phyloP scores from a whole-genome alignment of 169 alveolate genomes.

The Miamiensis avidus region DNA sequence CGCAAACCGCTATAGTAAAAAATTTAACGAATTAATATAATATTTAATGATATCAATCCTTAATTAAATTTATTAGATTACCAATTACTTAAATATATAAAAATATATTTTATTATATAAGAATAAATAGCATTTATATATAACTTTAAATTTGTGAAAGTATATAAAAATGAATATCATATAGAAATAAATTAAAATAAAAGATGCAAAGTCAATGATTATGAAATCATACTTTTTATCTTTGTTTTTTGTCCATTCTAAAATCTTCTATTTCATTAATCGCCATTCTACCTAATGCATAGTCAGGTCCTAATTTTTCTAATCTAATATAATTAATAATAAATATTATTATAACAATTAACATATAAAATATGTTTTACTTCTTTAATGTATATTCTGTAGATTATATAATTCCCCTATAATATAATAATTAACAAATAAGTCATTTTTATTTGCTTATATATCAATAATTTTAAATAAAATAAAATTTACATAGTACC shows the following conservation, averaged over 20 bases:
- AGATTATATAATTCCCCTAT: slow-evolving; percentile 22
- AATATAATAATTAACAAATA: not conserved
- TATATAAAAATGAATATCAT: too few relatives aligned
- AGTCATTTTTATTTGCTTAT: not conserved
- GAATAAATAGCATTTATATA: too few relatives aligned
- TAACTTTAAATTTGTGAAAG: too few relatives aligned
- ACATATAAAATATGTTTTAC: not conserved
- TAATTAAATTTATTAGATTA: too few relatives aligned
- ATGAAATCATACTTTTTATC: slow-evolving; percentile 35
- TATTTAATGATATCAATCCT: too few relatives aligned
- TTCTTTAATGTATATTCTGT: slow-evolving; percentile 38
- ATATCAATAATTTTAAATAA: slow-evolving; percentile 31
- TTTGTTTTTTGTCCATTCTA: slow-evolving; percentile 41
- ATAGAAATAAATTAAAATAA: too few relatives aligned
- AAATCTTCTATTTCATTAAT: slow-evolving; percentile 48
- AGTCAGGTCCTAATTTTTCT: slow-evolving; percentile 42
- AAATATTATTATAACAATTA: not conserved
- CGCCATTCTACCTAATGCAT: slow-evolving; percentile 43
- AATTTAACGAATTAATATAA: too few relatives aligned
- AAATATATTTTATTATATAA: too few relatives aligned
- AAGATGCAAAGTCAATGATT: too few relatives aligned
- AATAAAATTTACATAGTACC: slow-evolving; percentile 4
- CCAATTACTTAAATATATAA: too few relatives aligned
- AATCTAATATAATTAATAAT: slow-evolving; percentile 6
- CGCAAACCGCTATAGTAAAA: too few relatives aligned